These are phyloP conservation scores for Fusarium virguliforme DNA, from an alignment of 2,329 filamentous ascomycete species.

Conservation along the genomic window DNA sequence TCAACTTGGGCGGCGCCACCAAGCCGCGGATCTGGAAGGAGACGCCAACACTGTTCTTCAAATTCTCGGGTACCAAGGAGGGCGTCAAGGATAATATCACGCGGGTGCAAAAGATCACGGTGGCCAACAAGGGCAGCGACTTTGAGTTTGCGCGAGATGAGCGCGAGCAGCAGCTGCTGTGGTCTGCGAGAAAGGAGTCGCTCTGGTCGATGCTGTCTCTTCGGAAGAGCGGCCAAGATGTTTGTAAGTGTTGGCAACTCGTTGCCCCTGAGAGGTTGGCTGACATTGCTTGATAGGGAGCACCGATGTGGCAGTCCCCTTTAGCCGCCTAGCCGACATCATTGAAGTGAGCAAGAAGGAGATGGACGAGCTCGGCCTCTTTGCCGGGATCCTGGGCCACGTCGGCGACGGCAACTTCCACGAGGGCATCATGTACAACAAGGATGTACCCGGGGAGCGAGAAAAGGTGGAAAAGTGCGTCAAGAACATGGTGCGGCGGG, in stretches of 20 bases:
- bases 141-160: slow-evolving; percentile 85
- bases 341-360: slow-evolving; percentile 90
- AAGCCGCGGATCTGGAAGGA: slow-evolving; percentile 81
- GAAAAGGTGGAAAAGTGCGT: slow-evolving; percentile 86
- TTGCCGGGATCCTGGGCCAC: slow-evolving; percentile 90
- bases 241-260: slow-evolving; percentile 62
- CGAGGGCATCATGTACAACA: slow-evolving; percentile 90
- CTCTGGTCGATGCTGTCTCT: slow-evolving; percentile 88
- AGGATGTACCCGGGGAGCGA: slow-evolving; percentile 76
- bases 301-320: slow-evolving; percentile 87
- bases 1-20: slow-evolving; percentile 82
- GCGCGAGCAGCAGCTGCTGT: slow-evolving; percentile 81
- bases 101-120: slow-evolving; percentile 78
- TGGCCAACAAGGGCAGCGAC: slow-evolving; percentile 72
- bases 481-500: slow-evolving; percentile 91
- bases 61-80: slow-evolving; percentile 84
- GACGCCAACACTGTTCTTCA: slow-evolving; percentile 85
- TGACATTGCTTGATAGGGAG: slow-evolving; percentile 67
- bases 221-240: slow-evolving; percentile 77
- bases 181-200: slow-evolving; percentile 86
- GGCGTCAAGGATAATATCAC: slow-evolving; percentile 85
- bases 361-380: slow-evolving; percentile 87
- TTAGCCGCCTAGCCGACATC: slow-evolving; percentile 81
- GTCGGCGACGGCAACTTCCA: slow-evolving; percentile 97
- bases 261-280: not conserved